Percentiles rank a stretch among this genome's conserved stretches.
Evolutionary conservation across 2,329 filamentous ascomycete genomes (phyloP).

Genomic region (Ceratocystis huliohia): DNA sequence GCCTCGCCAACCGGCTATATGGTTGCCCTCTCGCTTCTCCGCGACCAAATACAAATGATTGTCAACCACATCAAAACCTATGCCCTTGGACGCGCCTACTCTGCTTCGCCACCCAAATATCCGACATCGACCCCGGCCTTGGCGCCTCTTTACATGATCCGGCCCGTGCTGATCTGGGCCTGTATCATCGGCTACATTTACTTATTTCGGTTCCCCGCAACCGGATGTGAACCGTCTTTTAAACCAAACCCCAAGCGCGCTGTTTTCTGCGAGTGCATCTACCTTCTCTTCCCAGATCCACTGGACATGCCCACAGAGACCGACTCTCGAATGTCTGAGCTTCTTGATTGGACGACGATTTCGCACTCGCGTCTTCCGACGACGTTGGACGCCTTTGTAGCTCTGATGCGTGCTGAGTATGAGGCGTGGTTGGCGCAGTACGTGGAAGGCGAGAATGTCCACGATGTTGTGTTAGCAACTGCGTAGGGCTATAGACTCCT

Average conservation of each 20-base stretch:
- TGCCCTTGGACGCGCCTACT: slow-evolving; percentile 8
- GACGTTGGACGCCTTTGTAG: slow-evolving; percentile 13
- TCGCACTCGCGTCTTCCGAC: slow-evolving; percentile 17
- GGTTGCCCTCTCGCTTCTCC: slow-evolving; percentile 8
- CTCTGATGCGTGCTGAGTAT: slow-evolving; percentile 18
- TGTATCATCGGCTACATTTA: slow-evolving; percentile 21
- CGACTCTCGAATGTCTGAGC: slow-evolving; percentile 16
- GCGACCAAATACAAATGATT: slow-evolving; percentile 18
- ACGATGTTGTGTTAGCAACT: neutral
- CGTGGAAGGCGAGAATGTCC: neutral
- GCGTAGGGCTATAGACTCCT: neutral
- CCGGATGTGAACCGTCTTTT: slow-evolving; percentile 12
- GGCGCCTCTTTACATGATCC: slow-evolving; percentile 11
- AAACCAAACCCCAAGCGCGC: slow-evolving; percentile 16
- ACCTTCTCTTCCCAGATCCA: slow-evolving; percentile 14
- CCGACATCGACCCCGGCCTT: neutral
- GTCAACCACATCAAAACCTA: slow-evolving; percentile 20
- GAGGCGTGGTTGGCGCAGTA: slow-evolving; percentile 7
- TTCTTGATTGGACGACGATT: slow-evolving; percentile 18
- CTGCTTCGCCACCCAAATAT: neutral
- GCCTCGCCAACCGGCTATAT: slow-evolving; percentile 18
- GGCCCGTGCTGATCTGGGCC: slow-evolving; percentile 19
- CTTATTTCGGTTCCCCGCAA: slow-evolving; percentile 13
- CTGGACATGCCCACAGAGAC: slow-evolving; percentile 2
- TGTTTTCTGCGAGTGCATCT: slow-evolving; percentile 19